A percentile compares a stretch with the other conserved stretches of the same genome.
Evolutionary conservation across 164 flowering plant species (phyloP).

Genomic region (Stephania cephalantha): DNA sequence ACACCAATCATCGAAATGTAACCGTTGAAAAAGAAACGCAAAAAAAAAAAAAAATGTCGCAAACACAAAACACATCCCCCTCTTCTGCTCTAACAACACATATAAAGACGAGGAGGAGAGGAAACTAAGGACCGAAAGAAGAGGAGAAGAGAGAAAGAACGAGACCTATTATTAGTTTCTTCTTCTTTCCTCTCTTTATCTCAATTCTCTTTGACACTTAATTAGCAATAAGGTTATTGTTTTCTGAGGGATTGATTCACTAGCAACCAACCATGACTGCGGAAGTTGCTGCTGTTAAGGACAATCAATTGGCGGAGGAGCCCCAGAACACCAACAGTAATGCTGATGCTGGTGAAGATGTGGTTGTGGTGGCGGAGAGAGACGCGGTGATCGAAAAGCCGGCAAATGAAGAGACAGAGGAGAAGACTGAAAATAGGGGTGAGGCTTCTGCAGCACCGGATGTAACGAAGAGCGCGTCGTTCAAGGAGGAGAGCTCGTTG

Average conservation of each 20-base stretch:
- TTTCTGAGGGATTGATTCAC: too few species aligned
- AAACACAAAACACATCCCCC: background rate
- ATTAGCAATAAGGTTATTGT: too few species aligned
- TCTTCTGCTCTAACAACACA: background rate
- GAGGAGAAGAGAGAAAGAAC: background rate
- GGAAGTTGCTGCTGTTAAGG: conserved; percentile 23
- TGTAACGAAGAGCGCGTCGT: conserved; percentile 48
- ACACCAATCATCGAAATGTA: conserved; percentile 19
- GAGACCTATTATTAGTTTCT: background rate
- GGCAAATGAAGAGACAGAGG: conserved; percentile 14
- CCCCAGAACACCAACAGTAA: background rate
- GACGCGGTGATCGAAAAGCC: conserved; percentile 1
- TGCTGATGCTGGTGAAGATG: background rate
- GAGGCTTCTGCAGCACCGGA: conserved; percentile 14
- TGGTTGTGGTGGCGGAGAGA: conserved; percentile 3
- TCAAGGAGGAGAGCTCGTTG: conserved; percentile 53
- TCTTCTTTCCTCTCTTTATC: background rate
- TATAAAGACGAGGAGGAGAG: conserved; percentile 2
- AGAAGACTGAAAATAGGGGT: conserved; percentile 12
- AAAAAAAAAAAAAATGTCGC: too few species aligned
- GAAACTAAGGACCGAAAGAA: conserved; percentile 4
- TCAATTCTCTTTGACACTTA: background rate
- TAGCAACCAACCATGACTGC: conserved; percentile 30
- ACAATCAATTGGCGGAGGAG: background rate
- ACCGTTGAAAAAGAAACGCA: conserved; percentile 18